Base-by-base conservation (phyloP, 345 rosid genomes). In the Populus simonii region DNA sequence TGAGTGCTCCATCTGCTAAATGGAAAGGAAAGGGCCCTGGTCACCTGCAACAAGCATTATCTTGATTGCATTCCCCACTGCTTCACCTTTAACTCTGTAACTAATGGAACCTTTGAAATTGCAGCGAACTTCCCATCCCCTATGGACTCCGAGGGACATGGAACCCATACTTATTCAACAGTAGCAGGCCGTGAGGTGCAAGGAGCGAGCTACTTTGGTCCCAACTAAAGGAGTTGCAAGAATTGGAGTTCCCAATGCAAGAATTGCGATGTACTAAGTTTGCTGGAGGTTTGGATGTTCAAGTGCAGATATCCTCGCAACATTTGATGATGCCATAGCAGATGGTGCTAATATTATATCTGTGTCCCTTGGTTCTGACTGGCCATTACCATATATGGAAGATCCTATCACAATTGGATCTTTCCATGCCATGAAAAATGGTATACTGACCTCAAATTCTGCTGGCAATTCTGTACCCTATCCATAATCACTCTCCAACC, bases 271-370 rank as follows among this genome's bases (percentile, higher is more conserved):
- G 17, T 87, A 87, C 80, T 84, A 84, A 80, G 83, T 83, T 6
- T 87, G 87, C 66, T 83, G 84, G 87, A 12, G 51, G 2, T 69
- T 9, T 8, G 89, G 84, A 11, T 84, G 87, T 65, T 18, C 9
- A 15, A 35, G 13, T 6, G 84, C 82, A 1, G 89, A 84, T 72
- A 76, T 87, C 7, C 83, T 87, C 0, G 84, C 87, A 1, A 84
- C 86, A 7, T 86, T 80, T 71, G 89, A 88, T 27, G 88, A 88
- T 66, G 91, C 91, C 16, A 81, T 86, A 31, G 83, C 86, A 3
- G 86, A 83, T 80, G 83, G 86, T 17, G 86, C 78, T 22, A 81
- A 83, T 73, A 80, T 83, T 65, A 20, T 83, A 59, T 83, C 86
- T 0, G 43, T 77, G 1, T 83, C 83, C 25, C 70, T 83, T 6